These are phyloP conservation scores for Aechmea fasciata DNA, from an alignment of 176 grass and related monocot species.

Conservation along the genomic window DNA sequence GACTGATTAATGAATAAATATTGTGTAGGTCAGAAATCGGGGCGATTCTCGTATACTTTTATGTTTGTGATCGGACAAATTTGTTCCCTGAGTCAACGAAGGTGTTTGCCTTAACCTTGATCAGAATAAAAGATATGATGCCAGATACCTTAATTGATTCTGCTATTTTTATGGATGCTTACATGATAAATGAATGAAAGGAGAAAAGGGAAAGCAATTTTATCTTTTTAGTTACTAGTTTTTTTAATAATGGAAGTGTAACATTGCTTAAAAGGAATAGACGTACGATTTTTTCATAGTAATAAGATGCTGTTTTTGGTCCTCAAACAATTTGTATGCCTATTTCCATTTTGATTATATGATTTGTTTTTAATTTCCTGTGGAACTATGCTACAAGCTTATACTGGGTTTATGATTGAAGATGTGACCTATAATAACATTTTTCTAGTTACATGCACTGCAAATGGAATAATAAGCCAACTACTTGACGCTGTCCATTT, in stretches of 20 bases:
- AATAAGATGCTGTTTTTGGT: not conserved
- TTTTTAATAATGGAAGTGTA: not conserved
- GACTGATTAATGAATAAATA: not conserved
- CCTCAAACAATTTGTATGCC: not conserved
- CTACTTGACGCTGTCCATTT: not conserved
- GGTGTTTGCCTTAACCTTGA: conserved; percentile 18
- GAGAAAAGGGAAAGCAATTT: not conserved
- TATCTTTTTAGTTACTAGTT: not conserved
- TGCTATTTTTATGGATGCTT: not conserved
- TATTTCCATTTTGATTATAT: not conserved
- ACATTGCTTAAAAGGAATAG: not conserved
- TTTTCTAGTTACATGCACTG: not conserved
- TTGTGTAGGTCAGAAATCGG: conserved; percentile 59
- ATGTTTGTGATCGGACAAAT: conserved; percentile 65
- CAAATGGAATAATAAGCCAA: no score
- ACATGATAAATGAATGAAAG: not conserved
- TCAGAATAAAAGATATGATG: not conserved
- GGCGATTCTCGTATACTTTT: conserved; percentile 57
- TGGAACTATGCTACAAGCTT: not conserved
- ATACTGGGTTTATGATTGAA: conserved; percentile 1
- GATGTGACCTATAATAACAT: not conserved
- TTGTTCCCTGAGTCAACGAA: conserved; percentile 66
- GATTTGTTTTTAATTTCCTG: not conserved
- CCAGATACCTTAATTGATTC: not conserved
- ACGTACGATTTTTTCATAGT: no score